Conservation (phyloP, 108 stramenopile genomes). For the Schizochytrium sp. region DNA sequence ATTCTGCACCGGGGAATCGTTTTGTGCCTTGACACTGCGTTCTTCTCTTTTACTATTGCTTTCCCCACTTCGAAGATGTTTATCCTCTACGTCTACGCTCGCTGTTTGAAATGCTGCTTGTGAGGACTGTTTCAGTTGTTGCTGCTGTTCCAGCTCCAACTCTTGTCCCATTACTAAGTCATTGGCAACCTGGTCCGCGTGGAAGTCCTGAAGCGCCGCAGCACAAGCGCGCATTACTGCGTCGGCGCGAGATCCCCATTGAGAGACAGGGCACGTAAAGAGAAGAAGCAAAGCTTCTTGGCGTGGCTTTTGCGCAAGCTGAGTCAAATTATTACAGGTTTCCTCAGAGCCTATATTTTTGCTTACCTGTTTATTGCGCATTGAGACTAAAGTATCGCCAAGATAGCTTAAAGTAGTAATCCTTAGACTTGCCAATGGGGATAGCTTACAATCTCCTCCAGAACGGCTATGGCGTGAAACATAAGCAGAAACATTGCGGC, state of each 20-base stretch:
- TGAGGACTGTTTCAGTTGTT: too few relatives aligned
- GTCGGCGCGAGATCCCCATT: slow-evolving; percentile 29
- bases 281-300: background rate
- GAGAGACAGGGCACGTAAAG: background rate
- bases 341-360: background rate
- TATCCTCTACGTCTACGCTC: too few relatives aligned
- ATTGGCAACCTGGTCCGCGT: background rate
- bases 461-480: background rate
- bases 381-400: background rate
- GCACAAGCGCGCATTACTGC: slow-evolving; percentile 14
- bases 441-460: background rate
- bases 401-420: background rate
- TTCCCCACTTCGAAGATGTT: too few relatives aligned
- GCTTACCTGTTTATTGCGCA: background rate
- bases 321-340: background rate
- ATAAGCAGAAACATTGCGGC: background rate
- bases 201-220: background rate
- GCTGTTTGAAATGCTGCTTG: too few relatives aligned
- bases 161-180: background rate
- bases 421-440: background rate
- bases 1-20: too few relatives aligned
- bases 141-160: too few relatives aligned
- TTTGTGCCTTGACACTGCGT: too few relatives aligned
- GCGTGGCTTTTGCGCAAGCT: background rate
- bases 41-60: too few relatives aligned